These are phyloP conservation scores for Trichocladium antarcticum DNA, from an alignment of 495 filamentous ascomycete genomes.

Conservation along the genomic window DNA sequence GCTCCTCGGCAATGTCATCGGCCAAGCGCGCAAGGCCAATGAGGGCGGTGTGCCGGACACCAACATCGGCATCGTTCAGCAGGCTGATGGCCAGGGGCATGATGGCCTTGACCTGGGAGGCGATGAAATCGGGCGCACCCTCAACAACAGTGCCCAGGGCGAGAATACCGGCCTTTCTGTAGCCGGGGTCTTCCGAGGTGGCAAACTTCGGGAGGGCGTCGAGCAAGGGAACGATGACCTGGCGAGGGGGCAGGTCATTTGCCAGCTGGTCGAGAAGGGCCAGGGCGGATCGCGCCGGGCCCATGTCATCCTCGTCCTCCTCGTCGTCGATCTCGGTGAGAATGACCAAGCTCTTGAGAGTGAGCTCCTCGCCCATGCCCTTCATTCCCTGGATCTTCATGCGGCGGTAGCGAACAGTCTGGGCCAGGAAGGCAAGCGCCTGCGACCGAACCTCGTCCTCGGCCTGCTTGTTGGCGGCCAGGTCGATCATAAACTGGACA, in stretches of 20 bases:
- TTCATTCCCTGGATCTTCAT: conserved; percentile 83
- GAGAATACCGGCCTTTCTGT: conserved; percentile 80
- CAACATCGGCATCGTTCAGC: conserved; percentile 66
- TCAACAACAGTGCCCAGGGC: conserved; percentile 90
- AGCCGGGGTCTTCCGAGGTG: conserved; percentile 56
- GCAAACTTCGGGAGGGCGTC: conserved; percentile 74
- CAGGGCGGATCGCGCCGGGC: conserved; percentile 77
- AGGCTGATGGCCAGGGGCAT: conserved; percentile 79
- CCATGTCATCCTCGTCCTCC: conserved; percentile 87
- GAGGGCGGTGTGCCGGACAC: conserved; percentile 76
- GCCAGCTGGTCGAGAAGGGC: conserved; percentile 81
- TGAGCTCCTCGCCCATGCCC: conserved; percentile 71
- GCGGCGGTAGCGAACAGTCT: conserved; percentile 80
- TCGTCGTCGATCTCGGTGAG: conserved; percentile 74
- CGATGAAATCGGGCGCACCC: conserved; percentile 91
- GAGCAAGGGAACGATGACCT: conserved; percentile 87
- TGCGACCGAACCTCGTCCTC: conserved; percentile 81
- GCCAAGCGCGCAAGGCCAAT: conserved; percentile 78
- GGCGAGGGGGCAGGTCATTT: conserved; percentile 76
- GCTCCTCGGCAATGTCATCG: conserved; percentile 83
- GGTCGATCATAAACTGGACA: conserved; percentile 84
- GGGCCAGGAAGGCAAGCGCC: conserved; percentile 86
- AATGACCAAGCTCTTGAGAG: conserved; percentile 72
- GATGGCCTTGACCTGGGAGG: conserved; percentile 73
- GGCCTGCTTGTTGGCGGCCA: conserved; percentile 59